These are phyloP conservation scores for Lycium ferocissimum DNA, from an alignment of 257 asterid genomes.

Conservation along the genomic window DNA sequence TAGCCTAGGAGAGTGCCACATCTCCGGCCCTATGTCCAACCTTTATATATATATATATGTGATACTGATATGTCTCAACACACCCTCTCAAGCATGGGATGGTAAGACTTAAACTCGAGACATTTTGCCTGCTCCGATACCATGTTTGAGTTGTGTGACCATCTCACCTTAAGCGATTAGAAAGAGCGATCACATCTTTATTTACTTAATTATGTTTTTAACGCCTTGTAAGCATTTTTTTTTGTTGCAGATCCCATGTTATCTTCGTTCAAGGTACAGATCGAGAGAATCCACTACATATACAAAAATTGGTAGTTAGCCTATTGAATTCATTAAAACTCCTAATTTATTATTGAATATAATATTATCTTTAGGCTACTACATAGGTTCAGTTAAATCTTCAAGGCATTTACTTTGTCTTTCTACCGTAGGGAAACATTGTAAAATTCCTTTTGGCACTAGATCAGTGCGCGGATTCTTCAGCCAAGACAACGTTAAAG, in stretches of 20 bases:
- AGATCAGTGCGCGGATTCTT: conserved; percentile 42
- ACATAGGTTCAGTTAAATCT: not conserved
- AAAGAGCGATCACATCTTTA: not conserved
- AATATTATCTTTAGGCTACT: not conserved
- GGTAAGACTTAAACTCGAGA: not conserved
- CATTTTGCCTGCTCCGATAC: too few species aligned
- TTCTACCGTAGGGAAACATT: conserved; percentile 34
- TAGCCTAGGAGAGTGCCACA: too few species aligned
- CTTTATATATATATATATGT: too few species aligned
- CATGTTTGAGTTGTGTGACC: too few species aligned
- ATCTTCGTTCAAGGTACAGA: conserved; percentile 39
- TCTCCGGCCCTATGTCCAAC: too few species aligned
- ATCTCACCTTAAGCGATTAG: not conserved
- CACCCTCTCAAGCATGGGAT: not conserved
- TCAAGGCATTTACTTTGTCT: not conserved
- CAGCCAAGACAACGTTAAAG: conserved; percentile 40
- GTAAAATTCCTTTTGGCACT: conserved; percentile 41
- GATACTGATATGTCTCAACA: not conserved
- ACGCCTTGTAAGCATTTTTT: not conserved
- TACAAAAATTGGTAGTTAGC: conserved; percentile 34
- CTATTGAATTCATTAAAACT: not conserved
- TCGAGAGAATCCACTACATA: conserved; percentile 40
- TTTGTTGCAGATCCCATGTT: conserved; percentile 40
- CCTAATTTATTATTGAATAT: not conserved
- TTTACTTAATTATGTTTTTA: not conserved